These are phyloP conservation scores for Mayamaea pseudoterrestris DNA, from an alignment of 108 stramenopile species.

Conservation along the genomic window DNA sequence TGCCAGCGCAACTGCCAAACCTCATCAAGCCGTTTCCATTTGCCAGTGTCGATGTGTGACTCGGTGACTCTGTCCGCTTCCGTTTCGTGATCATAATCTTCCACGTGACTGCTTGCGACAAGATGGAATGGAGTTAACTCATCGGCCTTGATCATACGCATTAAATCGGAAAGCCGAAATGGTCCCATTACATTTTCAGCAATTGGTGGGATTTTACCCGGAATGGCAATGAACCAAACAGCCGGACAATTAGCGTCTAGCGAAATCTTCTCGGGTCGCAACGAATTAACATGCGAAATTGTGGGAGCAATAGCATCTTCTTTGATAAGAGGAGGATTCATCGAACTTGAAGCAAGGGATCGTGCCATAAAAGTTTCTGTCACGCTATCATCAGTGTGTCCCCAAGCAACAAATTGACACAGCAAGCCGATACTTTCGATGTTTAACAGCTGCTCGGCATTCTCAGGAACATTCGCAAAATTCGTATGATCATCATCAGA, in stretches of 20 bases:
- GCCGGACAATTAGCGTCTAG: conserved; percentile 29
- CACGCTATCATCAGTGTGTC: conserved; percentile 49
- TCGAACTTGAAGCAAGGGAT: conserved; percentile 10
- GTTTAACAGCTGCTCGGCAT: conserved; percentile 62
- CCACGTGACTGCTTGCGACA: conserved; percentile 34
- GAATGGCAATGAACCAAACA: conserved; percentile 55
- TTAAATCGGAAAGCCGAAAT: conserved; percentile 49
- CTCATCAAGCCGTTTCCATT: conserved; percentile 47
- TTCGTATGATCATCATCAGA: conserved; percentile 18
- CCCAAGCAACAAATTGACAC: conserved; percentile 64
- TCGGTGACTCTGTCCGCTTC: conserved; percentile 15
- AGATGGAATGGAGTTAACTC: conserved; percentile 31
- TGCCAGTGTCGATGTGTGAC: conserved; percentile 59
- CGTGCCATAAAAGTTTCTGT: conserved; percentile 42
- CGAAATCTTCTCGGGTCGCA: conserved; percentile 1
- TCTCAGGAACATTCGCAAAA: conserved; percentile 35
- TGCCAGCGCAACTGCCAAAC: conserved; percentile 70
- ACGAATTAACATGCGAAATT: conserved; percentile 9
- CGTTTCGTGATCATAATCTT: conserved; percentile 25
- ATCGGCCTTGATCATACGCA: conserved; percentile 32
- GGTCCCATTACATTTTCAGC: conserved; percentile 43
- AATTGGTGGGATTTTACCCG: conserved; percentile 44
- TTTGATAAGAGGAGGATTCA: conserved; percentile 2
- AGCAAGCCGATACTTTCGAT: conserved; percentile 44
- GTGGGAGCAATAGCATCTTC: conserved; percentile 10